Base-by-base conservation (phyloP, 2,329 filamentous ascomycete genomes). In the Bimuria novae-zelandiae region DNA sequence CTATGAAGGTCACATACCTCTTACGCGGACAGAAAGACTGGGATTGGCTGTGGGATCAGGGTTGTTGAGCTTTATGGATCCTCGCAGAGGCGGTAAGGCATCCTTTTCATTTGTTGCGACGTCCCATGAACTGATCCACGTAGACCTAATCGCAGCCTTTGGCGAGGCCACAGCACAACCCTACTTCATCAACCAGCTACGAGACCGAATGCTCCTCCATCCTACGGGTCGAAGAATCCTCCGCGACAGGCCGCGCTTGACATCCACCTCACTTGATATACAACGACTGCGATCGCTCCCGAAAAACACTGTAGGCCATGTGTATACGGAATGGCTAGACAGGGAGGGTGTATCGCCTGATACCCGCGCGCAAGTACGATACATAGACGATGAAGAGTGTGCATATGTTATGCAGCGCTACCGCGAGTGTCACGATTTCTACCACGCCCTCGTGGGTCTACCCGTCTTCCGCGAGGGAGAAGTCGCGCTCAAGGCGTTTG, bases 331-430 rank as follows among this genome's bases (percentile, higher is more conserved):
- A 48, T 99, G 94, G 93, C 82, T 97, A n/a, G 92, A 97, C 75
- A 84, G 89, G 40, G 94, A 99, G 75, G 90, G 90, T 56, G 93
- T 99, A 12, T 89, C 89, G 7, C 94, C 94, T 1, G 94, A 99
- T 74, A 96, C 93, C 6, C 86, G 94, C 40, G 80, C 88, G 35
- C 73, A 75, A 1, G 94, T 99, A 35, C 85, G 89, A 47, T 97
- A 96, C 77, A 92, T 99, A 57, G 92, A 97, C 74, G 88, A 97
- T 70, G 87, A 89, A 64, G 94, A 99, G 76, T 96, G 92, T 72
- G 94, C 94, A 30, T 99, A 97, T 77, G 94, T 97, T 16, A 95
- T 99, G 89, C 94, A 97, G 79, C 86, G 94, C 49, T 99, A 99
- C 75, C 87, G 94, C 57, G 94, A 99, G 76, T 96, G 89, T 62